phyloP scores from a whole-genome alignment of 768 basidiomycete species.

The Serendipita sp. region DNA sequence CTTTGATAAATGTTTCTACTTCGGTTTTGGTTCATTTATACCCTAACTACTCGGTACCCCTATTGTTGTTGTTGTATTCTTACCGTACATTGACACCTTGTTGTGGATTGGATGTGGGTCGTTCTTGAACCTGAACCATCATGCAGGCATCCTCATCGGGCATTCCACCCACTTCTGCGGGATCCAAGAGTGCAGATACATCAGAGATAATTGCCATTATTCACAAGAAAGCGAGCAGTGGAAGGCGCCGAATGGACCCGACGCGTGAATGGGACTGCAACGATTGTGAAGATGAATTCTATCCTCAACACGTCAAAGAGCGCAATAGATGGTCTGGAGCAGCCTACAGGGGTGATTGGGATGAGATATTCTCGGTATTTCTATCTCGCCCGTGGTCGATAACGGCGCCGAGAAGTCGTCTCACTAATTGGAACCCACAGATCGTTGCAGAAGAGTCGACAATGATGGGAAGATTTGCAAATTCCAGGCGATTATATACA shows the following conservation, averaged over 20 bases:
- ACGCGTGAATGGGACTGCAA: background rate
- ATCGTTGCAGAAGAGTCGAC: background rate
- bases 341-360: background rate
- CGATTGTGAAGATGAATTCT: background rate
- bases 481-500: background rate
- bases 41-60: background rate
- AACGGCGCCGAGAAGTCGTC: too few species aligned
- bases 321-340: background rate
- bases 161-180: background rate
- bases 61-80: background rate
- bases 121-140: background rate
- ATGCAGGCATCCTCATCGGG: background rate
- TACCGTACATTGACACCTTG: background rate
- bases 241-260: background rate
- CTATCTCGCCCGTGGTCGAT: background rate
- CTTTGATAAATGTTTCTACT: background rate
- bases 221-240: background rate
- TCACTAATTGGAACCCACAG: background rate
- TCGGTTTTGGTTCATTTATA: background rate
- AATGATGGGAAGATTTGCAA: constrained; percentile 2
- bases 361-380: background rate
- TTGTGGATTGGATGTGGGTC: background rate
- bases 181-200: background rate
- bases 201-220: background rate
- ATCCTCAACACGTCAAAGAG: background rate